Percentiles rank a stretch among this genome's conserved stretches.
Conservation (phyloP, 352 stramenopile species). For the Globisporangium okanoganense region DNA sequence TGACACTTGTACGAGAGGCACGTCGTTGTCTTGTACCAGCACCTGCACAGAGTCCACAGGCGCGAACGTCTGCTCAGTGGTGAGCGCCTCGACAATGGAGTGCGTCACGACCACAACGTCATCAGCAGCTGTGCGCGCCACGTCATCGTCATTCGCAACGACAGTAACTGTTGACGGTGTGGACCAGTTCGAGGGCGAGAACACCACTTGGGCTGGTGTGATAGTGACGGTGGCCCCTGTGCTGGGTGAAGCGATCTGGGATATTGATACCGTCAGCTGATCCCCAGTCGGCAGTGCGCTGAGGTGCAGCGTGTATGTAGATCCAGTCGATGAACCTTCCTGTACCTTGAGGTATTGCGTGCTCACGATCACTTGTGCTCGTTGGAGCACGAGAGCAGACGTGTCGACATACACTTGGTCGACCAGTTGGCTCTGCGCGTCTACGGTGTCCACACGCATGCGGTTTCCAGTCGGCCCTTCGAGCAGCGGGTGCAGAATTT, state of each 20-base stretch:
- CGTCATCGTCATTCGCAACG: constrained; percentile 18
- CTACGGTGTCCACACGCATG: constrained; percentile 49
- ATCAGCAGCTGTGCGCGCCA: constrained; percentile 14
- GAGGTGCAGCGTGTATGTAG: constrained; percentile 38
- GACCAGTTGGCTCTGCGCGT: constrained; percentile 33
- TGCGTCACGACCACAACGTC: constrained; percentile 29
- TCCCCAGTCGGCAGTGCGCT: constrained; percentile 29
- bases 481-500: constrained; percentile 38
- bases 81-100: constrained; percentile 26
- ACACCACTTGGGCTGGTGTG: constrained; percentile 29
- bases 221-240: constrained; percentile 16
- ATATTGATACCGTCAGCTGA: constrained; percentile 4
- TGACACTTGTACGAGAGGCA: constrained; percentile 52
- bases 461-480: constrained; percentile 47
- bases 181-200: constrained; percentile 49
- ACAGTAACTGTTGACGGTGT: constrained; percentile 25
- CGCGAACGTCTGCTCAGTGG: constrained; percentile 30
- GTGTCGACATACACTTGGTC: constrained; percentile 50
- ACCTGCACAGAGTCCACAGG: constrained; percentile 28
- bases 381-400: constrained; percentile 26
- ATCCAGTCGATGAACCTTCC: constrained; percentile 23
- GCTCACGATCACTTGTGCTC: constrained; percentile 38
- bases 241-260: neutral
- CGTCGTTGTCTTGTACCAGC: constrained; percentile 45
- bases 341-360: constrained; percentile 17